Evolutionary conservation across 306 rosid genomes (phyloP), one percentile per base, ranked within the genome.

Genomic region (Gleditsia sinensis): DNA sequence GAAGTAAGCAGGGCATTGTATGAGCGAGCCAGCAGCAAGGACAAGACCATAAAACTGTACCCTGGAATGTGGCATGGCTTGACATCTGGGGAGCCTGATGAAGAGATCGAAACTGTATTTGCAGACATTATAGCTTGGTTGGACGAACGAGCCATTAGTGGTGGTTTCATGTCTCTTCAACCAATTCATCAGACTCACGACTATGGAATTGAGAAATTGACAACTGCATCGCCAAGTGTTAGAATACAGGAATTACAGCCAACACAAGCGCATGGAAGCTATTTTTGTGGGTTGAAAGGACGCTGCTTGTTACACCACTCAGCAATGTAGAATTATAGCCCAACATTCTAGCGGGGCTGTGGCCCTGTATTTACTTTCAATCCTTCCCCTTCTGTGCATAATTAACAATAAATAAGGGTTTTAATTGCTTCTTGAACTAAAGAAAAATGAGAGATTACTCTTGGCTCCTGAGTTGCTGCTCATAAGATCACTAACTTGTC

Each of bases 11-110:
- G 72, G 74, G 83, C 82, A 57, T 55, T 94, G 17, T 83, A 90
- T 72, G 83, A 90, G 27, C 75, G 58, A 74, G 92, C 97, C 7
- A 69, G 93, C 75, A 91, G 96, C 69, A 24, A 1, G 39, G 98
- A 94, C 92, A 94, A 91, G 86, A 90, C 93, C 60, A 80, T 94
- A 5, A 88, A 83, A 70, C 7, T 94, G 65, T 94, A 91, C 70
- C 85, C 86, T 0, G 97, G 88, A 80, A 91, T 94, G 98, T 91
- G 98, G 97, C 96, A 94, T 64, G 93, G 83, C 34, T 48, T 94
- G 57, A 87, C 97, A 8, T 71, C 88, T 0, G 96, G 96, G 21
- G 98, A 94, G 80, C 79, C 96, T 1, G 97, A 94, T 36, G 89
- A 84, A 61, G 92, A 94, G 72, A 65, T 91, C 0, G 78, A 89